Conservation (phyloP, 306 rosid genomes). For the Quercus dentata region DNA sequence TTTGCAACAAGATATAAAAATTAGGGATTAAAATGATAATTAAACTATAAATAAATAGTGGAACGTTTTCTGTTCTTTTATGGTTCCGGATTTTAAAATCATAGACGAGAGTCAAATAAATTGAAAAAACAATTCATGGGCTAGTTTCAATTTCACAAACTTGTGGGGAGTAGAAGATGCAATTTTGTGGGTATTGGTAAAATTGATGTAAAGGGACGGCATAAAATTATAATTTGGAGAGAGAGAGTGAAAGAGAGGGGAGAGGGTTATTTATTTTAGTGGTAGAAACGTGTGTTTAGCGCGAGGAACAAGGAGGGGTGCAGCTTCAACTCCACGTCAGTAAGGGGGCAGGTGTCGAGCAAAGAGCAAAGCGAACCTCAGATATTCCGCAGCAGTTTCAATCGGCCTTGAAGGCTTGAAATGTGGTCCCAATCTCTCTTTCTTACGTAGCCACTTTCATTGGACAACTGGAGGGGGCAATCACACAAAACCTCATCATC, state of each 20-base stretch:
- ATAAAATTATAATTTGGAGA: background rate
- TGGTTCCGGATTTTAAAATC: too few relatives aligned
- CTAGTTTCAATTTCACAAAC: background rate
- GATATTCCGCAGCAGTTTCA: slow-evolving; percentile 44
- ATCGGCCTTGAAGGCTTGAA: slow-evolving; percentile 26
- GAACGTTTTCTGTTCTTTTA: too few relatives aligned
- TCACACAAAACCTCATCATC: background rate
- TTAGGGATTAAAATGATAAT: too few relatives aligned
- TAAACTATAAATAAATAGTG: too few relatives aligned
- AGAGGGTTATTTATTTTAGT: background rate
- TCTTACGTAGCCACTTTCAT: slow-evolving; percentile 33
- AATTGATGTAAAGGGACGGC: slow-evolving; percentile 11
- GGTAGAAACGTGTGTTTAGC: slow-evolving; percentile 2
- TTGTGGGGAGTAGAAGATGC: background rate
- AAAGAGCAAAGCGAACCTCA: background rate
- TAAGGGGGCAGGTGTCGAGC: slow-evolving; percentile 32
- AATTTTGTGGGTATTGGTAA: background rate
- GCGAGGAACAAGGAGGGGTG: slow-evolving; percentile 1
- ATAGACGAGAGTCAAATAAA: too few relatives aligned
- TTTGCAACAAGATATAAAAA: too few relatives aligned
- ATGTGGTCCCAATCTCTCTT: slow-evolving; percentile 43
- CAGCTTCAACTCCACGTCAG: slow-evolving; percentile 34
- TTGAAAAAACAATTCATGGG: too few relatives aligned
- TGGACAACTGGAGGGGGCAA: slow-evolving; percentile 31
- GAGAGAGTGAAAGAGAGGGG: too few relatives aligned